These are phyloP conservation scores for Coelomomyces lativittatus DNA, from an alignment of 371 early-diverging fungal species.

Conservation along the genomic window DNA sequence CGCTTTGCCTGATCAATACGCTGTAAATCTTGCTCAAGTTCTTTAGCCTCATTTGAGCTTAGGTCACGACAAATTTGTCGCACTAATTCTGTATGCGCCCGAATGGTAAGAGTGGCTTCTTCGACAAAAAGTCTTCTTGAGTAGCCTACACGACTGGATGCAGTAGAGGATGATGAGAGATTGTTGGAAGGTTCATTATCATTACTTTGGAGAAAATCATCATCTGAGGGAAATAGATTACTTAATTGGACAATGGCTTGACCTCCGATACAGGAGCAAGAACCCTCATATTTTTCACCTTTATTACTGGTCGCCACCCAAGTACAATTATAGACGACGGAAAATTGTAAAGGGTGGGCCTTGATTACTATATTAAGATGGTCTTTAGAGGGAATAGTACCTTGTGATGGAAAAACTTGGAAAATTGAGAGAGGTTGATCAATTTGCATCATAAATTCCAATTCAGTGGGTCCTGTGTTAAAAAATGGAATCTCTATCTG, in stretches of 20 bases:
- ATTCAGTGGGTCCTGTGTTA: slow-evolving; percentile 19
- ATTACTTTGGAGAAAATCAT: too few species aligned
- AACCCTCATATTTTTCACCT: slow-evolving; percentile 26
- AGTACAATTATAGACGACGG: slow-evolving; percentile 9
- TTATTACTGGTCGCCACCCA: slow-evolving; percentile 17
- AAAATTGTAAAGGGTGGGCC: slow-evolving; percentile 15
- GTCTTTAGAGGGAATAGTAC: slow-evolving; percentile 10
- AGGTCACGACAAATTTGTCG: neutral
- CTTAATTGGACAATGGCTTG: slow-evolving; percentile 25
- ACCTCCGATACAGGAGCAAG: slow-evolving; percentile 16
- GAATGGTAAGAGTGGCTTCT: neutral
- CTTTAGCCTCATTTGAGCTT: neutral
- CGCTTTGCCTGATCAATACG: neutral
- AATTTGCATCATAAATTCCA: slow-evolving; percentile 16
- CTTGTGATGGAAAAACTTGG: slow-evolving; percentile 9
- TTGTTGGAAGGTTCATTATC: too few species aligned
- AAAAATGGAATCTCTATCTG: slow-evolving; percentile 8
- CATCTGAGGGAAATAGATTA: neutral
- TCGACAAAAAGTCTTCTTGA: too few species aligned
- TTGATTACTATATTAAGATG: slow-evolving; percentile 3
- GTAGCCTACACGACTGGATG: too few species aligned
- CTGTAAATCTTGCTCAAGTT: neutral
- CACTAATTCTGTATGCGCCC: neutral
- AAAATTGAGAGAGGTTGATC: slow-evolving; percentile 5
- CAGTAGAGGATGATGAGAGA: too few species aligned